Base-by-base conservation (phyloP, 768 basidiomycete genomes). In the Macrolepiota dolichaula region DNA sequence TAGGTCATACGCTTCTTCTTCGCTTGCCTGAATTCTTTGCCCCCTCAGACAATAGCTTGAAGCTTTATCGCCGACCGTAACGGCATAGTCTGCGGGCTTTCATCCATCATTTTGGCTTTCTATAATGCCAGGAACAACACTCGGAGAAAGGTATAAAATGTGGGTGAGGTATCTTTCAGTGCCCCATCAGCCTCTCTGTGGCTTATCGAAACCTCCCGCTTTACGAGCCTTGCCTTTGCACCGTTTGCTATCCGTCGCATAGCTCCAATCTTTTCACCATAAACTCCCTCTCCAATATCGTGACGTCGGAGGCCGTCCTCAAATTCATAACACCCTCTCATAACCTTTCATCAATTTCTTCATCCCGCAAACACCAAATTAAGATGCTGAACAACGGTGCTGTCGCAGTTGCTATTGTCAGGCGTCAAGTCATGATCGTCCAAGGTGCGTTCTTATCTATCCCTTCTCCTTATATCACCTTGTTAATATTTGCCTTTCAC, bases 381-480 rank as follows among this genome's bases (percentile, higher is more conserved):
- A 72, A 60, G 32, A 73, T 72, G 70, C 78, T 85, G 78, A 73
- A 80, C 65, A 72, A 82, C 68, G 85, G 88, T 55, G 79, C 82
- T 42, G 73, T 89, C 61, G 89, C 87, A 55, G 81, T 90, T 59
- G 89, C 89, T 22, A 68, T 89, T 61, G 85, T 90, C 50, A 84
- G 85, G 64, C 84, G 81, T 66, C 83, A 85, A 69, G 84, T 91
- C 36, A 83, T 82, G 78, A 70, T 91, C 62, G 84, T 89, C 25
- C 85, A 87, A 83, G 83, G 89, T 87, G 66, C 5, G 42, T 6
- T 19, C 42, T 44, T 32, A 5, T 5, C 27, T 4, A 10, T n/a
- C 49, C 38, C 13, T 25, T 42, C 10, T 36, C n/a, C 13, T 17
- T 44, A 17, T 19, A n/a, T n/a, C 9, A 17, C 15, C 9, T 44